Conservation (phyloP, 1,139 yeast genomes). For the Maudiozyma humilis region DNA sequence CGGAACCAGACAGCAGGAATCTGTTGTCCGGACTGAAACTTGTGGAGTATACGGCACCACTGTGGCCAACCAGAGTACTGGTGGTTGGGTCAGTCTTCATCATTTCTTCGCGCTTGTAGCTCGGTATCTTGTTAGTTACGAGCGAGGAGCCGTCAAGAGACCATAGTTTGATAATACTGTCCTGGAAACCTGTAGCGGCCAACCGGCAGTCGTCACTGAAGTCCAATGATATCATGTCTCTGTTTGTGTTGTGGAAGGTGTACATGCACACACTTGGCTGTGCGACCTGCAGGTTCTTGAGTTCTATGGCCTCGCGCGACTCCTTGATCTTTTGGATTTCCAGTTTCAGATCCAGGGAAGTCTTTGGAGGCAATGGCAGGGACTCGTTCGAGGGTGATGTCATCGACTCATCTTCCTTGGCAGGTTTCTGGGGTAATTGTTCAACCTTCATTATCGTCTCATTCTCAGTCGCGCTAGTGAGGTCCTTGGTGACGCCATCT, state of each 20-base stretch:
- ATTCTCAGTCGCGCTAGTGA: neutral
- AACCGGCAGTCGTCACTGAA: conserved; percentile 82
- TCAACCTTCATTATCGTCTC: conserved; percentile 1
- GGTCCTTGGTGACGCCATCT: neutral
- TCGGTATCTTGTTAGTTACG: conserved; percentile 13
- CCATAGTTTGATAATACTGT: conserved; percentile 85
- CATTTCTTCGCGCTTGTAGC: conserved; percentile 11
- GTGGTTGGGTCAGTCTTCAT: conserved; percentile 16
- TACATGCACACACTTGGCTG: conserved; percentile 97
- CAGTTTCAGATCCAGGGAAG: conserved; percentile 67
- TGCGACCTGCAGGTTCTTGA: conserved; percentile 63
- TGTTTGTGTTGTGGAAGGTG: conserved; percentile 91
- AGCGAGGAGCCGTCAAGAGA: conserved; percentile 84
- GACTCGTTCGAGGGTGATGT: conserved; percentile 70
- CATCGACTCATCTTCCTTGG: conserved; percentile 16
- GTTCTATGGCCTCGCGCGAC: conserved; percentile 61
- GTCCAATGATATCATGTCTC: conserved; percentile 73
- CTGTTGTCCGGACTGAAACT: conserved; percentile 87
- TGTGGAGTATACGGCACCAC: conserved; percentile 87
- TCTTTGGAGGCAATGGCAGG: conserved; percentile 79
- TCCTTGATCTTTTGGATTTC: conserved; percentile 76
- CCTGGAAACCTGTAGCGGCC: conserved; percentile 92
- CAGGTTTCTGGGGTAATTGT: conserved; percentile 11
- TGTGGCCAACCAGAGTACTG: conserved; percentile 78
- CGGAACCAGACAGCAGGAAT: conserved; percentile 74